Conservation (phyloP, 495 filamentous ascomycete species). For the Opeltia flavorubescens region DNA sequence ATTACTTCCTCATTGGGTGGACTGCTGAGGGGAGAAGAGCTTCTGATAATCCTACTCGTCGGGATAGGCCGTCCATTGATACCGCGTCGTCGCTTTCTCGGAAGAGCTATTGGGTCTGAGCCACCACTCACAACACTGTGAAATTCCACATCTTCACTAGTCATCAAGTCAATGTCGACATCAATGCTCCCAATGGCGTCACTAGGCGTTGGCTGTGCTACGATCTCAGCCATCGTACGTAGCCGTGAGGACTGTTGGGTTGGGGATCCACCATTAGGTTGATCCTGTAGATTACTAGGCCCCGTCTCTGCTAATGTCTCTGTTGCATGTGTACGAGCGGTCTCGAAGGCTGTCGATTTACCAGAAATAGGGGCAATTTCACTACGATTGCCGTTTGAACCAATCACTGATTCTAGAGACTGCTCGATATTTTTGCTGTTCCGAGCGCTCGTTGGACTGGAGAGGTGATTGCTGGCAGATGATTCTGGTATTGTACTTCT, state of each 20-base stretch:
- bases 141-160: constrained; percentile 31
- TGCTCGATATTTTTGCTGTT: not conserved
- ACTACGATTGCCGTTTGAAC: too few relatives aligned
- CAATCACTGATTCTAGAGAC: too few relatives aligned
- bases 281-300: constrained; percentile 7
- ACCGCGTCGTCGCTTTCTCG: constrained; percentile 7
- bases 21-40: not conserved
- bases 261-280: constrained; percentile 7
- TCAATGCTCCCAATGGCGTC: constrained; percentile 23
- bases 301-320: constrained; percentile 1
- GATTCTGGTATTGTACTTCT: constrained; percentile 1
- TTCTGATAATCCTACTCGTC: not conserved
- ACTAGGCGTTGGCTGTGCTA: constrained; percentile 28
- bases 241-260: constrained; percentile 30
- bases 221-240: constrained; percentile 32
- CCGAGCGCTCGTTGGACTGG: not conserved
- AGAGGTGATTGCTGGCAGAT: not conserved
- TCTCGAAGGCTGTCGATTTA: constrained; percentile 16
- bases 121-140: constrained; percentile 7
- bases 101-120: constrained; percentile 7
- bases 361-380: not conserved
- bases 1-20: not conserved
- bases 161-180: constrained; percentile 28
- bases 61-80: not conserved
- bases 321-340: constrained; percentile 10